Conservation (phyloP, 1,284 basidiomycete species). For the Papiliotrema terrestris region DNA sequence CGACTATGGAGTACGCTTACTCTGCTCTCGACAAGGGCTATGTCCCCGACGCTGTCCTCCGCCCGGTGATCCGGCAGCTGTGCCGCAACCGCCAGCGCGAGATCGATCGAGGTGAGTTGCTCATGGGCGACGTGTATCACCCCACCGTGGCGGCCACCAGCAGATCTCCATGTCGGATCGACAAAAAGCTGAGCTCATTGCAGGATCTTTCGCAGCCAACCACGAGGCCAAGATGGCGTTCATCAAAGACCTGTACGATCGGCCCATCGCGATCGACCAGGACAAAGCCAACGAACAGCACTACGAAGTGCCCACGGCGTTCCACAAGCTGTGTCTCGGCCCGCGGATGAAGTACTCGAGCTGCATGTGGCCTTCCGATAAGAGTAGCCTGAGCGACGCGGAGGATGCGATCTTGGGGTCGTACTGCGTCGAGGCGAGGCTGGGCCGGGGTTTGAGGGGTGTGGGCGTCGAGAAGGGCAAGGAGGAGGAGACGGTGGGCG, state of each 20-base stretch:
- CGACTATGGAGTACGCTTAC: constrained; percentile 37
- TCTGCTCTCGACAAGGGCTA: constrained; percentile 33
- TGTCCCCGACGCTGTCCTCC: constrained; percentile 62
- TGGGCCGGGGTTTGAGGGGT: constrained; percentile 42
- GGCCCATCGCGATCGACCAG: constrained; percentile 63
- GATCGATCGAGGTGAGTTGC: constrained; percentile 53
- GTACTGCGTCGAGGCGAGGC: constrained; percentile 65
- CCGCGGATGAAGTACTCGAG: constrained; percentile 66
- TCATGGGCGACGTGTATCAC: background rate
- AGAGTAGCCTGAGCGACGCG: constrained; percentile 64
- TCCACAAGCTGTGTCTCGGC: constrained; percentile 64
- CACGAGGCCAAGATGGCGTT: constrained; percentile 63
- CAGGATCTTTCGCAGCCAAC: constrained; percentile 61
- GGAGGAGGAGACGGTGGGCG: constrained; percentile 1
- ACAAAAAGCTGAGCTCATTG: background rate
- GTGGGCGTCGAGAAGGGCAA: constrained; percentile 13
- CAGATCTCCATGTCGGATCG: background rate
- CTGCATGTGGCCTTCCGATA: constrained; percentile 66
- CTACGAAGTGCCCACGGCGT: constrained; percentile 68
- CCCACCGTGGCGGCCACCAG: background rate
- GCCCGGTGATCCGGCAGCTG: constrained; percentile 60
- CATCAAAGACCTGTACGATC: constrained; percentile 42
- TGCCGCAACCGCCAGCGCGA: constrained; percentile 61
- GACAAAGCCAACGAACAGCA: constrained; percentile 75
- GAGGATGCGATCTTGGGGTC: constrained; percentile 67